Evolutionary conservation across 257 asterid species (phyloP), one percentile per base, ranked within the genome.

Genomic region (Oldenlandia corymbosa): DNA sequence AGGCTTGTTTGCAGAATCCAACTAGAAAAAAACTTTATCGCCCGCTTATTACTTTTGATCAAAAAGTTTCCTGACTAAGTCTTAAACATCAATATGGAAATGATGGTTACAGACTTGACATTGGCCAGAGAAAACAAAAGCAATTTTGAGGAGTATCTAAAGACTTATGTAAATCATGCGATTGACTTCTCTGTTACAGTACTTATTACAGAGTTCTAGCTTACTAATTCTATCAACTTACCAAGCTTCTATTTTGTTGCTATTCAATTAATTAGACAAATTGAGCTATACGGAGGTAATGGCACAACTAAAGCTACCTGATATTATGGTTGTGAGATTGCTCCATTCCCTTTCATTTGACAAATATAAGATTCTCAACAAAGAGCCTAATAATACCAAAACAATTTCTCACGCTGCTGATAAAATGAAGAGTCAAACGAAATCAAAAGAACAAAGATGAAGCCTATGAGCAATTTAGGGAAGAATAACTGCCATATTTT

Each of bases 11-110:
- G 99, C 99, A 20, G 99, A 93, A 78, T 93, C 90, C 75, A 90
- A 93, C 76, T 66, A 97, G 86, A 93, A 93, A 82, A 93, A 93
- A 81, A n/a, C n/a, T n/a, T n/a, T n/a, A 95, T 93, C 67, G 95
- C 99, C 10, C 85, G 99, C 18, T 87, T 97, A 34, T 76, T 93
- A 42, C 70, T 93, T 90, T 90, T 71, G 99, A 93, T 79, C 4
- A 93, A 93, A 82, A 78, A 90, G 97, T 71, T 88, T 93, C 66
- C 73, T 93, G 34, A 93, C 99, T 71, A 93, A 90, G 78, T 68
- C n/a, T 93, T 86, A 93, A 93, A 85, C 99, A 93, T 77, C 99
- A 93, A 78, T 93, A 93, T 93, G 99, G 99, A 93, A 85, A 97
- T 96, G 60, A 93, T 93, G 99, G 97, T 93, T 52, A 93, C 95